Percentiles rank a stretch among this genome's conserved stretches.
Evolutionary conservation across 768 basidiomycete genomes (phyloP).

Genomic region (Mycena epipterygia): DNA sequence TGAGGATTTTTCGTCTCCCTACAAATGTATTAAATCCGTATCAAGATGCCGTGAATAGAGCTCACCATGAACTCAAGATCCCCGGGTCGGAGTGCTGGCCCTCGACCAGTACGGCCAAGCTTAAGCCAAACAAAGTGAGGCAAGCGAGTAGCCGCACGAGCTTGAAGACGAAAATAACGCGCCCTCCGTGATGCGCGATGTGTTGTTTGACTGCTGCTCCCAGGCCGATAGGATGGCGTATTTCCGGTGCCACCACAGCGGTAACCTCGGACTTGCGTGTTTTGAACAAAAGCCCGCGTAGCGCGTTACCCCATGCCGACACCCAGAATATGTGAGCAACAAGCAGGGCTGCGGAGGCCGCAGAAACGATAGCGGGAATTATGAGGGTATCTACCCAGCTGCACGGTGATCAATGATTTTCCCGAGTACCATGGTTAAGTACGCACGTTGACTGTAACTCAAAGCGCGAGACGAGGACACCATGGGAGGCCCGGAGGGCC

Average conservation of each 20-base stretch:
- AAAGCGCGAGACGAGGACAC: too few species aligned
- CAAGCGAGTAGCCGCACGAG: slow-evolving; percentile 60
- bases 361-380: slow-evolving; percentile 53
- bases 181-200: slow-evolving; percentile 59
- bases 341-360: slow-evolving; percentile 50
- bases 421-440: too few species aligned
- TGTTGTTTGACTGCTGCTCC: slow-evolving; percentile 54
- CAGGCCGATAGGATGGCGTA: slow-evolving; percentile 41
- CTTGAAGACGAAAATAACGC: slow-evolving; percentile 61
- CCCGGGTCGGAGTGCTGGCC: too few species aligned
- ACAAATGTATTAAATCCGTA: too few species aligned
- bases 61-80: too few species aligned
- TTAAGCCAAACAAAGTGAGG: slow-evolving; percentile 61
- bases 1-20: slow-evolving; percentile 26
- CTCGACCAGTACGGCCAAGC: too few species aligned
- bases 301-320: slow-evolving; percentile 29
- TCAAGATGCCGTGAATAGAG: too few species aligned
- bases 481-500: too few species aligned
- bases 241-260: slow-evolving; percentile 35
- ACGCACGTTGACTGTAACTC: too few species aligned
- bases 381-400: slow-evolving; percentile 46
- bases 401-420: too few species aligned
- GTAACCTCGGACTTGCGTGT: slow-evolving; percentile 15
- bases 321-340: slow-evolving; percentile 44
- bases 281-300: slow-evolving; percentile 20